Evolutionary conservation across 805 yeast species (phyloP).

Genomic region (Wickerhamiella allomyrinae): DNA sequence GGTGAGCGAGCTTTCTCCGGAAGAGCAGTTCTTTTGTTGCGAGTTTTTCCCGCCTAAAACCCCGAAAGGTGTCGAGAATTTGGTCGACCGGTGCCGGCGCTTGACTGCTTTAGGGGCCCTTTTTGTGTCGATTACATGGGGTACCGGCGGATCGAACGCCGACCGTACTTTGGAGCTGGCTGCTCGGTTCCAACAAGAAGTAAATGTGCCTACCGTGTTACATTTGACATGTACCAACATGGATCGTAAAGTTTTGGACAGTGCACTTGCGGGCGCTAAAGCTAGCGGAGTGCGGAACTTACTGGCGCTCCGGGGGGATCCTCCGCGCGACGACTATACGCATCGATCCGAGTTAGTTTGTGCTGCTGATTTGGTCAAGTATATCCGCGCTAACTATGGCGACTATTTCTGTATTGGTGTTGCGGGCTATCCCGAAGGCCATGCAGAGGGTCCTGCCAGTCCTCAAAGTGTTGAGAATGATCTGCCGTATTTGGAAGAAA

Average conservation of each 20-base stretch:
- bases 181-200: conserved; percentile 52
- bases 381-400: conserved; percentile 67
- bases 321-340: conserved; percentile 43
- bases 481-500: conserved; percentile 66
- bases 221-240: conserved; percentile 96
- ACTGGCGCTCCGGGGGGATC: conserved; percentile 89
- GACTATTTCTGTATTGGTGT: conserved; percentile 89
- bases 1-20: conserved; percentile 34
- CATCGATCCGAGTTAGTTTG: conserved; percentile 37
- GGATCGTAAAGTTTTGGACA: conserved; percentile 37
- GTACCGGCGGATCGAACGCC: conserved; percentile 93
- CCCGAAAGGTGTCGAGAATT: conserved; percentile 55
- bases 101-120: conserved; percentile 79
- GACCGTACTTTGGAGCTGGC: conserved; percentile 78
- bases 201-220: conserved; percentile 71
- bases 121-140: conserved; percentile 94
- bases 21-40: conserved; percentile 59
- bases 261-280: conserved; percentile 1
- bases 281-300: conserved; percentile 73
- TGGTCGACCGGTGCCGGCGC: conserved; percentile 74
- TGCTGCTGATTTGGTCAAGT: conserved; percentile 71
- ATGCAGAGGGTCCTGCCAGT: conserved; percentile 69
- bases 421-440: conserved; percentile 97
- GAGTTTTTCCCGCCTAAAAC: conserved; percentile 99
- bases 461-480: conserved; percentile 57